Conservation (phyloP, 768 basidiomycete species). For the Boletus reticuloceps region DNA sequence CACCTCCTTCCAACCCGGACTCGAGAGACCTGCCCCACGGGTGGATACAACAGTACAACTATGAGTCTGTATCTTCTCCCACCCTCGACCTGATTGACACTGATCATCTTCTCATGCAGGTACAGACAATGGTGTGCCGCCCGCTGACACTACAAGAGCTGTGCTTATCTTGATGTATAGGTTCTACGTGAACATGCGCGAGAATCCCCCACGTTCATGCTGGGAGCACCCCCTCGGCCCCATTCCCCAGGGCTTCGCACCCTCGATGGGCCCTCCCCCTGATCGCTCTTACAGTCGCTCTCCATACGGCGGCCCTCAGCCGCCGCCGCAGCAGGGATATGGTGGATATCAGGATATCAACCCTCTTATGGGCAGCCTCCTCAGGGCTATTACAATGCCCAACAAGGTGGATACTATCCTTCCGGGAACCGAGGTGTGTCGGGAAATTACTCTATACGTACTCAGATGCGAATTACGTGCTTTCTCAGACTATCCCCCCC, state of each 20-base stretch:
- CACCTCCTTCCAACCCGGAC: constrained; percentile 53
- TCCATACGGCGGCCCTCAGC: constrained; percentile 26
- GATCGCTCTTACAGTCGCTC: constrained; percentile 32
- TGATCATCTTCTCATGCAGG: constrained; percentile 37
- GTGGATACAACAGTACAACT: constrained; percentile 67
- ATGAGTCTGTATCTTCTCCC: constrained; percentile 46
- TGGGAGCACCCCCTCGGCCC: constrained; percentile 73
- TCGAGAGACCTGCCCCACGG: constrained; percentile 59
- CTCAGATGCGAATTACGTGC: constrained; percentile 1
- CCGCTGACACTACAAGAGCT: neutral
- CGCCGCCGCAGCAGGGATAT: constrained; percentile 15
- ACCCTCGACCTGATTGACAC: constrained; percentile 16
- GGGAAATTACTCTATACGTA: neutral
- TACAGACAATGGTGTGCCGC: constrained; percentile 62
- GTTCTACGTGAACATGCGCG: constrained; percentile 74
- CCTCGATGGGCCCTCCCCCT: constrained; percentile 42
- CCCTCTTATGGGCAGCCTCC: constrained; percentile 5
- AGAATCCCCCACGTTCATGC: constrained; percentile 58
- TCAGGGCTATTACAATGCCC: constrained; percentile 16
- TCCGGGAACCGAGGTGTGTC: constrained; percentile 24
- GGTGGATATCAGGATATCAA: constrained; percentile 20
- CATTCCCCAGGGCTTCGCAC: constrained; percentile 28
- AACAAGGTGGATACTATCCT: constrained; percentile 14
- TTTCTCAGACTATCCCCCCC: constrained; percentile 32
- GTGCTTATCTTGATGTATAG: constrained; percentile 33